Evolutionary conservation across 441 rosid species (phyloP).

Genomic region (Populus trichocarpa): DNA sequence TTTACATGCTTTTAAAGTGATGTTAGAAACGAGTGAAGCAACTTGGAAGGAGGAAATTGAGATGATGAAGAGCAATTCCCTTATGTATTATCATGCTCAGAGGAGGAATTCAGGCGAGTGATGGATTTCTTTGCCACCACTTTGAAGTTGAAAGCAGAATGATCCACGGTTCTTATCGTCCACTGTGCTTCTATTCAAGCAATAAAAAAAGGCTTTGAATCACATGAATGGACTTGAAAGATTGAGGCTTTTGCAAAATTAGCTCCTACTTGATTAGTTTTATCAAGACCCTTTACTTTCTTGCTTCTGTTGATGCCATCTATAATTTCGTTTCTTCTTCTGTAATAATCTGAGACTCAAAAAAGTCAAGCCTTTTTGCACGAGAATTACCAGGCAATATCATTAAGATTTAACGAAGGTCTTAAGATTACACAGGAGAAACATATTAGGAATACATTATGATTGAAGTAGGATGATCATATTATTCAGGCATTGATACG

Average conservation of each 20-base stretch:
- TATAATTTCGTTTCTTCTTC: not conserved
- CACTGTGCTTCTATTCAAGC: too few relatives aligned
- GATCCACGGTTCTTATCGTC: too few relatives aligned
- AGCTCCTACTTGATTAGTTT: not conserved
- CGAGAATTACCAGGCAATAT: not conserved
- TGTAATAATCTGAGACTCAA: not conserved
- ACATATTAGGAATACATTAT: not conserved
- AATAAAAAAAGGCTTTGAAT: too few relatives aligned
- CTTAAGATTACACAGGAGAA: not conserved
- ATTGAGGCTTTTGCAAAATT: not conserved
- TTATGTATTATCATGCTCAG: too few relatives aligned
- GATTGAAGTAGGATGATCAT: not conserved
- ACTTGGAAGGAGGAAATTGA: too few relatives aligned
- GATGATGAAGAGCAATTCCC: too few relatives aligned
- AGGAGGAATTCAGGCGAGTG: too few relatives aligned
- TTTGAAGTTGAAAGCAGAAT: too few relatives aligned
- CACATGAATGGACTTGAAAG: not conserved
- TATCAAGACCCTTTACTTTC: not conserved
- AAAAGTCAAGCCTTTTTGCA: not conserved
- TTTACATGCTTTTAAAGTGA: too few relatives aligned
- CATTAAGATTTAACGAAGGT: not conserved
- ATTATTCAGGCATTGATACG: conserved; percentile 5
- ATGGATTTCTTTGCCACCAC: too few relatives aligned
- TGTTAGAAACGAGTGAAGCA: too few relatives aligned
- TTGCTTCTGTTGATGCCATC: not conserved